Percentiles rank a stretch among this genome's conserved stretches.
These are phyloP conservation scores for Dothideomycetes sp. DNA, from an alignment of 2,329 filamentous ascomycete species.

Conservation along the genomic window DNA sequence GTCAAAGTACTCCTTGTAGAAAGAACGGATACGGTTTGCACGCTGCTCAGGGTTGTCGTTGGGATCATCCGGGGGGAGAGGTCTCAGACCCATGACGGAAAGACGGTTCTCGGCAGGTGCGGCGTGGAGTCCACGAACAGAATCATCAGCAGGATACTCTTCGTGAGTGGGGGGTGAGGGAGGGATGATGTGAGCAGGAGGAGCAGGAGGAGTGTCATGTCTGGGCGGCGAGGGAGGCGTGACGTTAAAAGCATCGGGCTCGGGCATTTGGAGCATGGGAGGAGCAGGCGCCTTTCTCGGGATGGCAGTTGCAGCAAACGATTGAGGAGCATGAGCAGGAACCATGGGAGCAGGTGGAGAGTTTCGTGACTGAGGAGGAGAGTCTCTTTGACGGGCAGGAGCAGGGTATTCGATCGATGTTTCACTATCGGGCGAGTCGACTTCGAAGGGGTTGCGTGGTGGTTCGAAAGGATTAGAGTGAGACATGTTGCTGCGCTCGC, in stretches of 20 bases:
- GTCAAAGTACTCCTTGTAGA: conserved; percentile 99
- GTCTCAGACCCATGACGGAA: conserved; percentile 58
- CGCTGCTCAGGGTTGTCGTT: conserved; percentile 87
- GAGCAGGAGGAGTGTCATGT: neutral
- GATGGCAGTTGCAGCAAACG: conserved; percentile 1
- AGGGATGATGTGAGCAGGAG: conserved; percentile 4
- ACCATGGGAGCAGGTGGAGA: neutral
- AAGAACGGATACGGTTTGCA: conserved; percentile 93
- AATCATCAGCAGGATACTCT: neutral
- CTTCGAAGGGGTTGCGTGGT: conserved; percentile 1
- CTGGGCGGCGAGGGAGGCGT: conserved; percentile 11
- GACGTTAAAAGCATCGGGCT: conserved; percentile 6
- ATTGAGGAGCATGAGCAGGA: neutral
- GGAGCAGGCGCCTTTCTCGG: conserved; percentile 4
- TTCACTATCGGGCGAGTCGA: conserved; percentile 4
- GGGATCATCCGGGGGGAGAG: conserved; percentile 77
- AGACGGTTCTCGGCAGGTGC: conserved; percentile 39
- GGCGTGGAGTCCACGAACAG: neutral
- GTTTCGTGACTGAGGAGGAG: neutral
- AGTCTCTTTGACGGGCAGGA: no score
- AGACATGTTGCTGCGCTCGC: conserved; percentile 43
- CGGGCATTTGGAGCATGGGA: conserved; percentile 7
- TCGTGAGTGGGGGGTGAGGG: conserved; percentile 8
- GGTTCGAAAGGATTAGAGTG: conserved; percentile 24
- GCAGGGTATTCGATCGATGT: neutral